Evolutionary conservation across 1,284 basidiomycete species (phyloP).

Genomic region (Phaffia rhodozyma): DNA sequence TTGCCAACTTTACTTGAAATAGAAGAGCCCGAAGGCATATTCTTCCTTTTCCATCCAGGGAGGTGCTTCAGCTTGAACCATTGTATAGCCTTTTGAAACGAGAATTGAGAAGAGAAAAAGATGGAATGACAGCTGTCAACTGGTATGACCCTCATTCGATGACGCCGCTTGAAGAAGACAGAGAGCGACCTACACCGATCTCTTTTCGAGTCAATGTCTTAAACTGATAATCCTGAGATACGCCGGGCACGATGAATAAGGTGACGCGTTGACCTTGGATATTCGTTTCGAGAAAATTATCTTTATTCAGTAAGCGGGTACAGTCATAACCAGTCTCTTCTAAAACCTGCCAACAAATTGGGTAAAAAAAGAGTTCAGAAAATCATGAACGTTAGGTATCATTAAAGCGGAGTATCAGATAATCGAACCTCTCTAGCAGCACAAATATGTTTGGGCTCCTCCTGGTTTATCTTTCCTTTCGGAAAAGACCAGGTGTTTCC

Average conservation of each 20-base stretch:
- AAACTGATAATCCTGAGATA: slow-evolving; percentile 83
- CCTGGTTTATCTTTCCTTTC: slow-evolving; percentile 96
- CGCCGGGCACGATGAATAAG: slow-evolving; percentile 77
- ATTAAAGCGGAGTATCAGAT: background rate
- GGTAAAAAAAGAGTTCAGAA: background rate
- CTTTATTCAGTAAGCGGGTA: slow-evolving; percentile 51
- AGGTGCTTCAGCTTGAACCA: slow-evolving; percentile 88
- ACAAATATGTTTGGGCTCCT: slow-evolving; percentile 69
- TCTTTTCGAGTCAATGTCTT: slow-evolving; percentile 93
- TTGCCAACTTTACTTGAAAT: slow-evolving; percentile 30
- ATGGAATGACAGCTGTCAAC: slow-evolving; percentile 14
- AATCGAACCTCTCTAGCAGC: slow-evolving; percentile 72
- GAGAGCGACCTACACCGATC: slow-evolving; percentile 66
- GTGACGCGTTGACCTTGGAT: slow-evolving; percentile 78
- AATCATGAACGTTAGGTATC: slow-evolving; percentile 10
- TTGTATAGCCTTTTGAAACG: slow-evolving; percentile 63
- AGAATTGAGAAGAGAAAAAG: slow-evolving; percentile 7
- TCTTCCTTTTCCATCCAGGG: slow-evolving; percentile 83
- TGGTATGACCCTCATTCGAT: background rate
- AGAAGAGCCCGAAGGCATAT: slow-evolving; percentile 42
- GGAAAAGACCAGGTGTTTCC: slow-evolving; percentile 96
- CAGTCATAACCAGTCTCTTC: slow-evolving; percentile 92
- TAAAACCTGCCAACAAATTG: slow-evolving; percentile 48
- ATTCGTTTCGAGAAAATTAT: slow-evolving; percentile 70
- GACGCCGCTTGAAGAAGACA: slow-evolving; percentile 5